Base-by-base conservation (phyloP, 345 rosid genomes). In the Boechera retrofracta region DNA sequence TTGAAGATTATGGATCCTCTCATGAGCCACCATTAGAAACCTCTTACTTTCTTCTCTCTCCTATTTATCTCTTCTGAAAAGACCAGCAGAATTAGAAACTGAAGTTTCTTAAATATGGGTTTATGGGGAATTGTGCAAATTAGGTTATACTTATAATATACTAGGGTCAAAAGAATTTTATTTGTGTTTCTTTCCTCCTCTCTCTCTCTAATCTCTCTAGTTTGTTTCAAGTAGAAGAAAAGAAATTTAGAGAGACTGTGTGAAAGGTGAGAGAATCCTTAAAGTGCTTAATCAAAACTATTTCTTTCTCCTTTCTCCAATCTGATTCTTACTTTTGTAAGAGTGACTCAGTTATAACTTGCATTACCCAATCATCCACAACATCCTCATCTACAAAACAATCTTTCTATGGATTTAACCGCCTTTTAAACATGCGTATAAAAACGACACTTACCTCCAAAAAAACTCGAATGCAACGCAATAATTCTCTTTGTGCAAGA, bases 1-100 rank as follows among this genome's bases (percentile, higher is more conserved):
- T 18, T 36, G 67, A 57, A 42, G 60, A 67, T n/a, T 75, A 80
- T 72, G 83, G 85, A 83, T 82, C 75, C 15, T 83, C 52, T 53
- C 57, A 55, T 47, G 47, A 72, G 71, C 78, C 69, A 48, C 73
- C 81, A 78, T 77, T 65, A 64, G 29, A 63, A 44, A 55, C 4
- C 69, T 28, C 64, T 64, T 6, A 10, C 1, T 31, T 9, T 44
- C n/a, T 55, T 31, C 62, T 49, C 31, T 68, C 66, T 57, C 26
- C 15, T 33, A n/a, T 12, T 7, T 32, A 38, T 59, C 26, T 59
- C 67, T 60, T 68, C 28, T 61, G 76, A 64, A 71, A 62, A 56
- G 60, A 64, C 66, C 44, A 70, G 51, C 53, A 67, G 41, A 49
- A 65, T 72, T 24, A 57, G 36, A 64, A 71, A 51, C 57, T 32